Percentiles rank a stretch among this genome's conserved stretches.
Evolutionary conservation across 768 basidiomycete genomes (phyloP).

Genomic region (Leccinum disarticulatum): DNA sequence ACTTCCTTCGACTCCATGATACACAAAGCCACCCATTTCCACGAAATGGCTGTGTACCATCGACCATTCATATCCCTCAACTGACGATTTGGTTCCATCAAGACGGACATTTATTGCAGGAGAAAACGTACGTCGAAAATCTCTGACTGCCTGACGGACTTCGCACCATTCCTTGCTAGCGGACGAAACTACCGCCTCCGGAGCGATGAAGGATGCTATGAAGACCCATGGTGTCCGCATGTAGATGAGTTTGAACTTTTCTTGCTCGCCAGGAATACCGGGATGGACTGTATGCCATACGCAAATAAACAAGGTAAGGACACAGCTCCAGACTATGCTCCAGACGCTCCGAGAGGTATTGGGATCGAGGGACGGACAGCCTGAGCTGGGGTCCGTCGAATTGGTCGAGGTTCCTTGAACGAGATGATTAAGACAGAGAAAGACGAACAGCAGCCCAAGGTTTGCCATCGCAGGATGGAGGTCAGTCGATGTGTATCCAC

Average conservation of each 20-base stretch:
- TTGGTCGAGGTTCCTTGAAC: neutral
- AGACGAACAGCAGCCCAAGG: neutral
- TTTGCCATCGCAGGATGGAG: neutral
- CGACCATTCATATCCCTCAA: neutral
- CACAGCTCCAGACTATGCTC: neutral
- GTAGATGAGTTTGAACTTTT: neutral
- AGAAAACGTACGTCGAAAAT: slow-evolving; percentile 1
- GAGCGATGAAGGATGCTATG: neutral
- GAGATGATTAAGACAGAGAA: neutral
- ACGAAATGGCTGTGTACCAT: neutral
- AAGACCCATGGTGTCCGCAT: neutral
- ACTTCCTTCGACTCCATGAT: neutral
- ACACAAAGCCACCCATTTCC: neutral
- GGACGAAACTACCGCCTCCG: neutral
- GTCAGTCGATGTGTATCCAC: neutral
- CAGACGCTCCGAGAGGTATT: neutral
- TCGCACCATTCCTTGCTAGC: neutral
- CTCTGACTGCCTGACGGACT: neutral
- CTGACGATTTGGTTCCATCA: neutral
- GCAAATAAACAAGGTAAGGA: neutral
- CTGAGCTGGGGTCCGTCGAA: neutral
- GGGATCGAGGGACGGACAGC: neutral
- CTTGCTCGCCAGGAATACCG: neutral
- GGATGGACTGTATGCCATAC: slow-evolving; percentile 4
- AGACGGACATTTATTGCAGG: neutral